phyloP scores from a whole-genome alignment of 2,329 filamentous ascomycete species.

The Coniochaeta hoffmannii region DNA sequence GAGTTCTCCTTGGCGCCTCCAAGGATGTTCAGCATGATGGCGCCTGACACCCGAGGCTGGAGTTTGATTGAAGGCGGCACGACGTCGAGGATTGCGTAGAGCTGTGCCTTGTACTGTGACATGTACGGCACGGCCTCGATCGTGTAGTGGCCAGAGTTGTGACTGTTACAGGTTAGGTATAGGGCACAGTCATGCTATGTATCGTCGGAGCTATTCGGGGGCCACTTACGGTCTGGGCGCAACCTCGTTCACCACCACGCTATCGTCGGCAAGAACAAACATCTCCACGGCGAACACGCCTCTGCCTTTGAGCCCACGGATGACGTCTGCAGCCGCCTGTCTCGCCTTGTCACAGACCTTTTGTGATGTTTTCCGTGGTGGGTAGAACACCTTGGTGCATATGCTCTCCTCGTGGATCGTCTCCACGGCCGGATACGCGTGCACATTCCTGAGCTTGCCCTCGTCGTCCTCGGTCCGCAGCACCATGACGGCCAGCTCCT shows the following conservation, averaged over 20 bases:
- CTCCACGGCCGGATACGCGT: slow-evolving; percentile 85
- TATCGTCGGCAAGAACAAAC: slow-evolving; percentile 72
- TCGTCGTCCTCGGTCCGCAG: slow-evolving; percentile 72
- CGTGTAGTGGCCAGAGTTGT: slow-evolving; percentile 93
- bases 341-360: slow-evolving; percentile 59
- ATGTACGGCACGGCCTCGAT: slow-evolving; percentile 82
- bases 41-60: slow-evolving; percentile 49
- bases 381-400: slow-evolving; percentile 86
- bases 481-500: slow-evolving; percentile 91
- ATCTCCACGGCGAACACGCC: slow-evolving; percentile 96
- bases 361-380: slow-evolving; percentile 63
- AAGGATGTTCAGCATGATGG: slow-evolving; percentile 77
- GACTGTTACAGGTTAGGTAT: slow-evolving; percentile 23
- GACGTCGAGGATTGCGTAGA: slow-evolving; percentile 70
- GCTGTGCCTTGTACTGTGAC: slow-evolving; percentile 89
- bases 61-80: slow-evolving; percentile 49
- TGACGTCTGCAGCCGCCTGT: slow-evolving; percentile 69
- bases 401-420: slow-evolving; percentile 94
- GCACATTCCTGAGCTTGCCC: slow-evolving; percentile 38
- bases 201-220: no score
- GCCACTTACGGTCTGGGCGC: slow-evolving; percentile 52
- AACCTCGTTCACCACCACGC: slow-evolving; percentile 77
- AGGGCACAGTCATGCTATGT: slow-evolving; percentile 21
- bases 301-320: slow-evolving; percentile 74
- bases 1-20: slow-evolving; percentile 60